Conservation (phyloP, 768 basidiomycete species). For the Russula griseocarnosa region DNA sequence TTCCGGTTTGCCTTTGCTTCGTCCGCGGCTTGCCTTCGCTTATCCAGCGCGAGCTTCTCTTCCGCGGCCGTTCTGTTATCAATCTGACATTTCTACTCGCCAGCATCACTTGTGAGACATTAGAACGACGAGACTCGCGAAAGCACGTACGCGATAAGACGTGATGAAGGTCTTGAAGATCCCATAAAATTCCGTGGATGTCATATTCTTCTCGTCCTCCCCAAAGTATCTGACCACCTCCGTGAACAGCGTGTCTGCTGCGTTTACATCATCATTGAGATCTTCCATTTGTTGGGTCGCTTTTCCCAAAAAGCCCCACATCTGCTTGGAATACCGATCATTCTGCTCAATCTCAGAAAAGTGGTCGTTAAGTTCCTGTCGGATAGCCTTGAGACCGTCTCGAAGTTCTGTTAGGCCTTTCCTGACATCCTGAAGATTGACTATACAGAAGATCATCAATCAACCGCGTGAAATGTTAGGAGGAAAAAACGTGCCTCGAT, state of each 20-base stretch:
- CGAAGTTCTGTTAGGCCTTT: constrained; percentile 70
- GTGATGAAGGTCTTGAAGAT: constrained; percentile 97
- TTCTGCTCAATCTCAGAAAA: constrained; percentile 66
- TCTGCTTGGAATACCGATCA: constrained; percentile 82
- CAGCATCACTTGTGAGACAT: constrained; percentile 4
- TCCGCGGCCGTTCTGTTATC: constrained; percentile 76
- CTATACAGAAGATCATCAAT: constrained; percentile 39
- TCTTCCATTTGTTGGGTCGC: constrained; percentile 75
- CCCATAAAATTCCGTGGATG: constrained; percentile 90
- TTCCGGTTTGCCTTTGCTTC: constrained; percentile 55
- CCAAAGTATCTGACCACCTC: constrained; percentile 90
- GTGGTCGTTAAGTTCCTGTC: constrained; percentile 74
- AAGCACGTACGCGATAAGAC: constrained; percentile 69
- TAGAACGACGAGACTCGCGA: background rate
- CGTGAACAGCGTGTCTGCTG: constrained; percentile 76
- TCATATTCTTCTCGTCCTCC: constrained; percentile 84
- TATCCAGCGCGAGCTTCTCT: constrained; percentile 62
- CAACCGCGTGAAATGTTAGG: background rate
- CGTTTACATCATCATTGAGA: constrained; percentile 79
- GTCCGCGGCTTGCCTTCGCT: constrained; percentile 63
- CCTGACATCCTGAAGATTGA: constrained; percentile 82
- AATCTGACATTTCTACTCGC: constrained; percentile 71
- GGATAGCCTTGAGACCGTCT: constrained; percentile 73
- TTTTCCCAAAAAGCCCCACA: constrained; percentile 85
- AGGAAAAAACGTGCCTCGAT: constrained; percentile 53